Evolutionary conservation across 208 protist species (phyloP), one percentile per base, ranked within the genome.

Genomic region (Acanthamoeba sp.): DNA sequence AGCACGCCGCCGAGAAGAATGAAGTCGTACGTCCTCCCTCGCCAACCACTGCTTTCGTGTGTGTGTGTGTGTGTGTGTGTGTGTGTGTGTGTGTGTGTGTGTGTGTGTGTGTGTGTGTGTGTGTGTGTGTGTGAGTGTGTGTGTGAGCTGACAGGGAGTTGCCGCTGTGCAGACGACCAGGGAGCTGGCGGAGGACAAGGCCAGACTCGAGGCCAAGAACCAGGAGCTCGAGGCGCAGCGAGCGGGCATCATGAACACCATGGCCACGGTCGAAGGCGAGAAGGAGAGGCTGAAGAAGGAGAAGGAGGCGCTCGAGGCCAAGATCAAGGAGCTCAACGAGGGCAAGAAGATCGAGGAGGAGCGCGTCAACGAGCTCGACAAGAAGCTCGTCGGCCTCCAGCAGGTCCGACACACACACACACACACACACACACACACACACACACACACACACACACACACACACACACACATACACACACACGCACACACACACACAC

Each of bases 271-370:
- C n/a, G 82, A 89, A 18, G 12, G 82, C n/a, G 82, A 89, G 82
- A 89, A 89, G 82, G 82, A 89, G 57, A 7, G 82, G 10, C 57
- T 89, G 82, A 62, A 64, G 38, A 89, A 89, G 82, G 82, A 89
- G 57, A 89, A 89, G 82, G 82, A 64, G 20, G 12, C 14, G 29
- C 82, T 89, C 57, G 82, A 64, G 52, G 32, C 27, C 34, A 55
- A 57, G 57, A 38, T 89, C 48, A 89, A 89, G 57, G 82, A 89
- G 82, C 24, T 89, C 40, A 18, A 7, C n/a, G 48, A 89, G 36
- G 50, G 20, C 82, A 89, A 64, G 57, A 89, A 64, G 82, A 20
- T 62, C 36, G 82, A 89, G 38, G 82, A 89, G 82, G 57, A 69
- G 48, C 48, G 82, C 48, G 82, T 89, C 48, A 89, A 89, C 52